Evolutionary conservation across 441 rosid genomes (phyloP), one percentile per base, ranked within the genome.

Genomic region (Pelargonium cotyledonis): DNA sequence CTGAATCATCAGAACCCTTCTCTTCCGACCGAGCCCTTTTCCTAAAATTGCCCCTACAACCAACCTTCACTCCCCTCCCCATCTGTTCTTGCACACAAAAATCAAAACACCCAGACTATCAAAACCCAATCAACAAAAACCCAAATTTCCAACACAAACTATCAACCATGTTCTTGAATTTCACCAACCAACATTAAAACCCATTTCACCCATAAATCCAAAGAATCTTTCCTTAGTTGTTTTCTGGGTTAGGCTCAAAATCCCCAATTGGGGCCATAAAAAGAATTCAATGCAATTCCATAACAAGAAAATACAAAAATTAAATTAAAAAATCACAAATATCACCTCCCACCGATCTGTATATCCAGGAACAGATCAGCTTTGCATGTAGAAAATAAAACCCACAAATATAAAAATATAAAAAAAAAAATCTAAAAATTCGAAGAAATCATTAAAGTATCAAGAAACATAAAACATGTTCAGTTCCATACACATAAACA

Each of bases 1-100:
- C 99, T 0, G 99, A 95, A 71, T 84, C 91, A 72, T 88, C 97
- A 2, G 99, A 95, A 76, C 67, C 88, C 44, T 74, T 79, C 70
- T 80, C 88, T 61, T 83, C 79, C 58, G 85, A 82, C 82, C 86
- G 76, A 49, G 63, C 77, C 80, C 75, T 82, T 65, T 41, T 84
- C 78, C 72, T 89, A 29, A 78, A 83, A 69, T 80, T 85, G 65
- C 86, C 79, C 74, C 73, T 84, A 73, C 76, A 71, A 73, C 76
- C 70, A 71, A 67, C 84, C 81, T 80, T 83, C 81, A 88, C 91
- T 75, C 83, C 93, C 83, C 81, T 90, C 65, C 89, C 99, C 99
- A 95, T 95, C 85, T 82, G 75, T 70, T 72, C 77, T 76, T 43
- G 66, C 80, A 70, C 76, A 73, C 70, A 35, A 68, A 61, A 63